Conservation (phyloP, 495 filamentous ascomycete genomes). For the Hypoxylon crocopeplum region DNA sequence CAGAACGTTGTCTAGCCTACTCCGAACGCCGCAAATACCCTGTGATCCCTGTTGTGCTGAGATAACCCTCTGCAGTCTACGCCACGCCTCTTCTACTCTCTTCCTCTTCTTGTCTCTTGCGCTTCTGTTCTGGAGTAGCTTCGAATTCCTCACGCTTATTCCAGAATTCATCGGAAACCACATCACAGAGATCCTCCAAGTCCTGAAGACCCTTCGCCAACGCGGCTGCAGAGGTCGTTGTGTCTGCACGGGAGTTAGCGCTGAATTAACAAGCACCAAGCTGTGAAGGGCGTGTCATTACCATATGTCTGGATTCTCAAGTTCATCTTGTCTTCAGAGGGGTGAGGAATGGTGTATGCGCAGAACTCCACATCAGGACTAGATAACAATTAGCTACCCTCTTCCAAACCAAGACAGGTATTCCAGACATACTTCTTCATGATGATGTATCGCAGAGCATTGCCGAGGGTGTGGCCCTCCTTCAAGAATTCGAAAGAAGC, state of each 20-base stretch:
- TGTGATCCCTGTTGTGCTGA: conserved; percentile 16
- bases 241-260: conserved; percentile 59
- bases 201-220: conserved; percentile 89
- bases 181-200: conserved; percentile 88
- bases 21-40: conserved; percentile 42
- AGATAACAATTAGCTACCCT: conserved; percentile 11
- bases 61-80: not conserved
- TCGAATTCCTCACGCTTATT: conserved; percentile 68
- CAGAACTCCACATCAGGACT: conserved; percentile 97
- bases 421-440: conserved; percentile 87
- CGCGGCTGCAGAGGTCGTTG: conserved; percentile 79
- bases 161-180: conserved; percentile 86
- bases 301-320: conserved; percentile 95
- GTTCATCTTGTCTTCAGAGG: conserved; percentile 95
- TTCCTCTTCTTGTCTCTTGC: conserved; percentile 22
- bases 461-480: conserved; percentile 95
- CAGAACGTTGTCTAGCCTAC: conserved; percentile 34
- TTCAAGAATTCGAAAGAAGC: conserved; percentile 83
- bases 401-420: not conserved
- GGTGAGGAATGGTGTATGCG: conserved; percentile 97
- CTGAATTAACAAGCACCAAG: not conserved
- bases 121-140: conserved; percentile 34
- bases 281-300: conserved; percentile 49
- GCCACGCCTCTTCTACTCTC: conserved; percentile 2
- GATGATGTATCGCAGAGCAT: conserved; percentile 90